Conservation (phyloP, 1,139 yeast species). For the Pichia sp. region DNA sequence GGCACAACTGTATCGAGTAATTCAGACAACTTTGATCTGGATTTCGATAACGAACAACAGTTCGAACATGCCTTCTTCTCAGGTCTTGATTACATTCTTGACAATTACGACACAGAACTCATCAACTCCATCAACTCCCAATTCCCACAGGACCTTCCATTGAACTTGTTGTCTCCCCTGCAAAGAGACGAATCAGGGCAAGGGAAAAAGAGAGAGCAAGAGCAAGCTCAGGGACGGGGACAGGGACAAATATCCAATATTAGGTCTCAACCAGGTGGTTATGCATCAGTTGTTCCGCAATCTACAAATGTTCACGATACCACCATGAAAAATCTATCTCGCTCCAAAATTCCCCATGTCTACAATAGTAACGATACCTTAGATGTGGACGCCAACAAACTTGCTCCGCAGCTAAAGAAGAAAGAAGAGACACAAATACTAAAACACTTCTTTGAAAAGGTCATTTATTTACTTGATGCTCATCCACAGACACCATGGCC, state of each 20-base stretch:
- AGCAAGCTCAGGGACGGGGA: too few relatives aligned
- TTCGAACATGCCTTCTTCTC: constrained; percentile 26
- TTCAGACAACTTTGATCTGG: constrained; percentile 10
- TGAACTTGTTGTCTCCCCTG: too few relatives aligned
- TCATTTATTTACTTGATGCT: constrained; percentile 45
- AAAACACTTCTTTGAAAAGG: constrained; percentile 45
- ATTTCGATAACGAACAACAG: constrained; percentile 20
- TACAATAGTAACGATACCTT: too few relatives aligned
- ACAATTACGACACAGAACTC: constrained; percentile 12
- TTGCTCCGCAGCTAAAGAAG: constrained; percentile 11
- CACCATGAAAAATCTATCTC: not conserved
- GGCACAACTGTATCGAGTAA: too few relatives aligned
- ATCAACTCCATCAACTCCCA: constrained; percentile 1
- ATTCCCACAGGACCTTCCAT: too few relatives aligned
- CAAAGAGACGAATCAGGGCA: too few relatives aligned
- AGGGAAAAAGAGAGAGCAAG: too few relatives aligned
- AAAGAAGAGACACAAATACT: constrained; percentile 44
- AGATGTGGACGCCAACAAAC: constrained; percentile 5
- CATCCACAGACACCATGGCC: constrained; percentile 58
- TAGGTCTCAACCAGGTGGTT: too few relatives aligned
- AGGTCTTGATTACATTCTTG: constrained; percentile 25
- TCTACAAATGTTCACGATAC: not conserved
- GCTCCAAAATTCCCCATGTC: too few relatives aligned
- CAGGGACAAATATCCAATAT: too few relatives aligned
- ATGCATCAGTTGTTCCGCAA: too few relatives aligned